A percentile compares a stretch with the other conserved stretches of the same genome.
Evolutionary conservation across 345 rosid species (phyloP).

Genomic region (Melaleuca quinquenervia): DNA sequence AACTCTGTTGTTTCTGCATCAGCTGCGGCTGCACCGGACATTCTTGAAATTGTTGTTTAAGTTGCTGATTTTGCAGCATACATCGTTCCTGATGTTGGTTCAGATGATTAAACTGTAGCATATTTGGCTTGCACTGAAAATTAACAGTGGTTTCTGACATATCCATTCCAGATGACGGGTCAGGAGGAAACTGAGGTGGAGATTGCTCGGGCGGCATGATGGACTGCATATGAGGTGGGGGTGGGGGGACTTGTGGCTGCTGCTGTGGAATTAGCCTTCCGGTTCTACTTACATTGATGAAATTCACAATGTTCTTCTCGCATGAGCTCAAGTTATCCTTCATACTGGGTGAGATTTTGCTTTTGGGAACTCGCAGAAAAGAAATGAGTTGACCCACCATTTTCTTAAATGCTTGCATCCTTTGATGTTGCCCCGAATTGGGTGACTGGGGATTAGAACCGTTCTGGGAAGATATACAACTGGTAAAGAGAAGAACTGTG

Average conservation of each 20-base stretch:
- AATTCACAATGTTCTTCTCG: slow-evolving; percentile 12
- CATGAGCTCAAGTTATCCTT: slow-evolving; percentile 21
- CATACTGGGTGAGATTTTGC: slow-evolving; percentile 5
- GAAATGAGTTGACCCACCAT: slow-evolving; percentile 6
- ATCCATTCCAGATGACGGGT: slow-evolving; percentile 1
- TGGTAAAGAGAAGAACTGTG: background rate
- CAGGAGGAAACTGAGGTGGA: background rate
- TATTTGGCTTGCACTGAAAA: slow-evolving; percentile 17
- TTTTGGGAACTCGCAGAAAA: slow-evolving; percentile 13
- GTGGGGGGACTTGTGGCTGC: slow-evolving; percentile 22
- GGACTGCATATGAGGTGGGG: background rate
- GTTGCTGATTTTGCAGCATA: background rate
- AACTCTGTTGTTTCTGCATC: slow-evolving; percentile 4
- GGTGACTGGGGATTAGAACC: slow-evolving; percentile 18
- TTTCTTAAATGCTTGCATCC: slow-evolving; percentile 4
- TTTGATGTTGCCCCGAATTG: slow-evolving; percentile 8
- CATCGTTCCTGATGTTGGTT: slow-evolving; percentile 4
- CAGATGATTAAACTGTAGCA: slow-evolving; percentile 15
- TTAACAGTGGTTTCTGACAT: slow-evolving; percentile 16
- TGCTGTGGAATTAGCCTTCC: slow-evolving; percentile 8
- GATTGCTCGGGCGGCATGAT: background rate
- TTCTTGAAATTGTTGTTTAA: background rate
- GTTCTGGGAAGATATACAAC: slow-evolving; percentile 6
- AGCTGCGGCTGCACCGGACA: slow-evolving; percentile 1
- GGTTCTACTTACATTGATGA: background rate